phyloP scores from a whole-genome alignment of 1,284 basidiomycete genomes.

The Heterobasidion irregulare region DNA sequence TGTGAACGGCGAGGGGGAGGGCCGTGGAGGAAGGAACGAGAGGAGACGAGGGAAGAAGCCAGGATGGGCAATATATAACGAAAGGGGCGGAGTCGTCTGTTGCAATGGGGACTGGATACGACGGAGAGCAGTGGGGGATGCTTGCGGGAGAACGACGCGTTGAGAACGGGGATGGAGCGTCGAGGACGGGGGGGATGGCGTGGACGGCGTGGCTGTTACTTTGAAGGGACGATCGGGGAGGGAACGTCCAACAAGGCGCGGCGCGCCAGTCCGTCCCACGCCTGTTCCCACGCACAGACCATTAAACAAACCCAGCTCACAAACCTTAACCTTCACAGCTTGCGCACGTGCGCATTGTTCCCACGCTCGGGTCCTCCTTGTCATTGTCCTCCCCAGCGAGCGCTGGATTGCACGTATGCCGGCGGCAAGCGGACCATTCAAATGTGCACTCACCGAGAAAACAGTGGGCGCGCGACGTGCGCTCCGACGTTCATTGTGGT shows the following conservation, averaged over 20 bases:
- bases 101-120: neutral
- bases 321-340: slow-evolving; percentile 12
- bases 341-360: slow-evolving; percentile 7
- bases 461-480: neutral
- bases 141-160: neutral
- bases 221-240: neutral
- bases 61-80: slow-evolving; percentile 38
- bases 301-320: slow-evolving; percentile 11
- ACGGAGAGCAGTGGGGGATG: neutral
- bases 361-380: slow-evolving; percentile 1
- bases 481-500: neutral
- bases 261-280: slow-evolving; percentile 13
- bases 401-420: neutral
- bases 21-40: slow-evolving; percentile 22
- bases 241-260: neutral
- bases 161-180: neutral
- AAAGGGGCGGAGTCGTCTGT: too few species aligned
- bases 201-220: neutral
- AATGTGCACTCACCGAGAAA: neutral
- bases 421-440: neutral
- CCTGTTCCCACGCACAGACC: slow-evolving; percentile 34
- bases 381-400: slow-evolving; percentile 2
- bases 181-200: neutral
- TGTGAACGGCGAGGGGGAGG: slow-evolving; percentile 27
- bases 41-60: slow-evolving; percentile 45